Conservation (phyloP, 1,284 basidiomycete genomes). For the Cryptococcus sp. region DNA sequence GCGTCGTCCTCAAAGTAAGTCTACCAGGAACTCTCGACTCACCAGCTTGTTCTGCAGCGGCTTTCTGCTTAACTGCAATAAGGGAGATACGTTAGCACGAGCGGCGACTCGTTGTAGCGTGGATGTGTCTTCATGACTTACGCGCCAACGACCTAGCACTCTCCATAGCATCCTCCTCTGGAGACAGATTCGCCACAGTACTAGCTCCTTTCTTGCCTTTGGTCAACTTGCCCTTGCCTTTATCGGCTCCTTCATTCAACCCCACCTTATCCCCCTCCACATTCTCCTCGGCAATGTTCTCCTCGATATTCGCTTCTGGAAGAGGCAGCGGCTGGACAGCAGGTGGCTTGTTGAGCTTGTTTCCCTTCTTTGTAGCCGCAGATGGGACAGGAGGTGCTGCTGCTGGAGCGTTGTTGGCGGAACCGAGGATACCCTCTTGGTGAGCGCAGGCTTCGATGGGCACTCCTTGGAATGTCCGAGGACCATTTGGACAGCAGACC, state of each 20-base stretch:
- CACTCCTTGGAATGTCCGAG: slow-evolving; percentile 19
- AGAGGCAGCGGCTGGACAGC: not conserved
- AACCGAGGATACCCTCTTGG: slow-evolving; percentile 27
- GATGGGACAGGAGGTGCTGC: not conserved
- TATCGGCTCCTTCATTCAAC: not conserved
- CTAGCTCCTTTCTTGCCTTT: slow-evolving; percentile 23
- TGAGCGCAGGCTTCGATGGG: slow-evolving; percentile 36
- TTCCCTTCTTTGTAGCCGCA: not conserved
- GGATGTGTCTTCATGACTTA: slow-evolving; percentile 16
- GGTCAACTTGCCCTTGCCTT: slow-evolving; percentile 23
- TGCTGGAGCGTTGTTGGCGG: not conserved
- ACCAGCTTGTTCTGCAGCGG: slow-evolving; percentile 45
- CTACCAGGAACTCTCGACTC: slow-evolving; percentile 5
- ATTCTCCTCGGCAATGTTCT: not conserved
- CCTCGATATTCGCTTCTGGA: not conserved
- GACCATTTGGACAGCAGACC: slow-evolving; percentile 37
- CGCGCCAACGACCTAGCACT: slow-evolving; percentile 43
- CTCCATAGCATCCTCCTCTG: slow-evolving; percentile 34
- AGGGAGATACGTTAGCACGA: not conserved
- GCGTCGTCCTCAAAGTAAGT: not conserved
- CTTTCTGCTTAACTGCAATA: slow-evolving; percentile 43
- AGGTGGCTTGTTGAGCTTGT: not conserved
- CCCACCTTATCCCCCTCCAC: slow-evolving; percentile 4
- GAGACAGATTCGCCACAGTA: slow-evolving; percentile 2
- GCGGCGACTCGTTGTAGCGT: no score